A percentile compares a stretch with the other conserved stretches of the same genome.
Evolutionary conservation across 1,139 yeast genomes (phyloP).

Genomic region (Geotrichum fermentans): DNA sequence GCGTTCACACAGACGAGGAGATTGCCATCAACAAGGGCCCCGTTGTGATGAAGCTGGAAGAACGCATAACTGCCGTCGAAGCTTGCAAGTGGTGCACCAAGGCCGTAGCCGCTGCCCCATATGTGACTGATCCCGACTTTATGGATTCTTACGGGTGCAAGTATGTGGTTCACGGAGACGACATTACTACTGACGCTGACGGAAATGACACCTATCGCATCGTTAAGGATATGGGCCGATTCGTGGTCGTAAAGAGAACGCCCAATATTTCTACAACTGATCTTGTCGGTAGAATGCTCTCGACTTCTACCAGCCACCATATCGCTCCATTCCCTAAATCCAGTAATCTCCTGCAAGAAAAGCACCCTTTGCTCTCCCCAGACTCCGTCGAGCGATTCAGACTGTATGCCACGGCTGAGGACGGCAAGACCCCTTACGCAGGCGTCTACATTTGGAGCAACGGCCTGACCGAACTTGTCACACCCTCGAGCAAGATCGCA

Average conservation of each 20-base stretch:
- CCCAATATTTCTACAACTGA: conserved; percentile 94
- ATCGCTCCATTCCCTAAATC: conserved; percentile 38
- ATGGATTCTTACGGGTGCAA: conserved; percentile 71
- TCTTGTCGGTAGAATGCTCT: conserved; percentile 83
- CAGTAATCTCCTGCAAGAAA: conserved; percentile 25
- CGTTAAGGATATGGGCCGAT: conserved; percentile 81
- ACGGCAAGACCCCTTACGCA: conserved; percentile 59
- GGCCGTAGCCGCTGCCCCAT: conserved; percentile 78
- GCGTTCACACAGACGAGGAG: conserved; percentile 89
- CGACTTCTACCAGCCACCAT: conserved; percentile 55
- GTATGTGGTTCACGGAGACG: conserved; percentile 96
- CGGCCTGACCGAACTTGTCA: conserved; percentile 30
- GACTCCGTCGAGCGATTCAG: conserved; percentile 41
- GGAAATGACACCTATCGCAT: conserved; percentile 88
- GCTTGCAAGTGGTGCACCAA: conserved; percentile 87
- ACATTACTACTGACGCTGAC: conserved; percentile 90
- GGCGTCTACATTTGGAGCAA: conserved; percentile 47
- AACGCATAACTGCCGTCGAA: conserved; percentile 74
- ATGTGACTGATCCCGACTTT: conserved; percentile 83
- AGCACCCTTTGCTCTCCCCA: conserved; percentile 36
- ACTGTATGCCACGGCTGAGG: conserved; percentile 59
- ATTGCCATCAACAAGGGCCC: conserved; percentile 82
- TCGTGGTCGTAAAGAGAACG: conserved; percentile 84
- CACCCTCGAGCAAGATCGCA: conserved; percentile 31
- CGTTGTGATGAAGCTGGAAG: conserved; percentile 81